Percentiles rank a stretch among this genome's conserved stretches.
These are phyloP conservation scores for Limnomonas spitsbergensis DNA, from an alignment of 139 green algal genomes.

Conservation along the genomic window DNA sequence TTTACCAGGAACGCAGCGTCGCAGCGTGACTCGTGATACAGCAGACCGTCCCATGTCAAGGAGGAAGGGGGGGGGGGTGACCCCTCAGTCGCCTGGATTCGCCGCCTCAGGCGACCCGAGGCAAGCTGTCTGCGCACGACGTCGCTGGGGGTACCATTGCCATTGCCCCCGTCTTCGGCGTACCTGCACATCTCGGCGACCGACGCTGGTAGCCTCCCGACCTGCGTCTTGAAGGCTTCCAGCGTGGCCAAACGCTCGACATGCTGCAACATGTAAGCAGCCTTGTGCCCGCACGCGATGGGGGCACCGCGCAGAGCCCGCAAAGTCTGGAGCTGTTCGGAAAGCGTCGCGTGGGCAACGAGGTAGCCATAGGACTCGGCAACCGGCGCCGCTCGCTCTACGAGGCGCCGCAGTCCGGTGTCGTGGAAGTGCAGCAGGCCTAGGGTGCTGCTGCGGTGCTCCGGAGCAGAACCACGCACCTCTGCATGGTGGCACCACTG, in stretches of 20 bases:
- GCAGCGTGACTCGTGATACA: too few species aligned
- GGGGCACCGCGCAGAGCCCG: neutral
- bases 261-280: neutral
- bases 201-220: too few species aligned
- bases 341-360: neutral
- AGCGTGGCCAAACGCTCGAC: neutral
- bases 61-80: too few species aligned
- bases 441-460: neutral
- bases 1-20: too few species aligned
- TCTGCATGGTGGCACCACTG: conserved; percentile 14
- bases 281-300: conserved; percentile 9
- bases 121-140: too few species aligned
- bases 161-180: too few species aligned
- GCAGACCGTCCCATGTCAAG: too few species aligned
- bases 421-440: conserved; percentile 18
- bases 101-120: too few species aligned
- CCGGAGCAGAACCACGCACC: neutral
- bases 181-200: too few species aligned
- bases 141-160: too few species aligned
- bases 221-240: neutral
- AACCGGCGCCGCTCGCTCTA: neutral
- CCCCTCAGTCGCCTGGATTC: too few species aligned
- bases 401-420: neutral
- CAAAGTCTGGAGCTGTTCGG: neutral
- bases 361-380: conserved; percentile 4